Evolutionary conservation across 1,284 basidiomycete genomes (phyloP).

Genomic region (Xerocomus nothofagi): DNA sequence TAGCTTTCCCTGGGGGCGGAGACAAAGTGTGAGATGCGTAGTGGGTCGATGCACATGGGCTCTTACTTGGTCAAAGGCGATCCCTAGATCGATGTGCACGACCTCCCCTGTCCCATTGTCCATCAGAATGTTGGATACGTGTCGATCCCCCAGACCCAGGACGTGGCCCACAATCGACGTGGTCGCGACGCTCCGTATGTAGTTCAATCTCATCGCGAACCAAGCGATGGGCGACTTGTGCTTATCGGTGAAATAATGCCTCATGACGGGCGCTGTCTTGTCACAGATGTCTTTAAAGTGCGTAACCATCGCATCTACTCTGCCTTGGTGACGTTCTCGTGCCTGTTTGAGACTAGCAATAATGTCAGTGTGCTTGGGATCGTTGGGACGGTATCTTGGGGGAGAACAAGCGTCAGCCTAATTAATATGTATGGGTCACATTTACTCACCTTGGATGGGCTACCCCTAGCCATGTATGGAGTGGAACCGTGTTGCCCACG

Average conservation of each 20-base stretch:
- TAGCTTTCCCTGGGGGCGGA: conserved; percentile 67
- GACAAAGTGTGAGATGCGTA: background rate
- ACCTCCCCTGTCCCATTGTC: conserved; percentile 85
- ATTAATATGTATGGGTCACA: conserved; percentile 13
- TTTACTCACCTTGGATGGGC: conserved; percentile 60
- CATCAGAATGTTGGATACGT: conserved; percentile 90
- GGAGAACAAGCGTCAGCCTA: conserved; percentile 20
- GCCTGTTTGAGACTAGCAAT: conserved; percentile 23
- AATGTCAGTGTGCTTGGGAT: conserved; percentile 30
- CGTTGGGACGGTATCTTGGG: conserved; percentile 45
- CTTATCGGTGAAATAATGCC: conserved; percentile 91
- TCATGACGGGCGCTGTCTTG: conserved; percentile 83
- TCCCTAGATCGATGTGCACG: conserved; percentile 94
- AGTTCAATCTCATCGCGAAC: conserved; percentile 92
- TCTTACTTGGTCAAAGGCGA: conserved; percentile 91
- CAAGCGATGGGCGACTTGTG: conserved; percentile 87
- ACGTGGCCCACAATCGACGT: conserved; percentile 94
- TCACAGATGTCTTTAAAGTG: conserved; percentile 55
- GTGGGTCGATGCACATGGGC: too few species aligned
- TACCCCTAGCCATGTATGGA: conserved; percentile 60
- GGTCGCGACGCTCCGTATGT: conserved; percentile 89
- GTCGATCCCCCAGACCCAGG: conserved; percentile 91
- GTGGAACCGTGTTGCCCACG: conserved; percentile 76
- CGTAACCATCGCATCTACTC: conserved; percentile 41
- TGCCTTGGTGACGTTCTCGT: conserved; percentile 32